Evolutionary conservation across 345 rosid species (phyloP), one percentile per base, ranked within the genome.

Genomic region (Carallia pectinifolia): DNA sequence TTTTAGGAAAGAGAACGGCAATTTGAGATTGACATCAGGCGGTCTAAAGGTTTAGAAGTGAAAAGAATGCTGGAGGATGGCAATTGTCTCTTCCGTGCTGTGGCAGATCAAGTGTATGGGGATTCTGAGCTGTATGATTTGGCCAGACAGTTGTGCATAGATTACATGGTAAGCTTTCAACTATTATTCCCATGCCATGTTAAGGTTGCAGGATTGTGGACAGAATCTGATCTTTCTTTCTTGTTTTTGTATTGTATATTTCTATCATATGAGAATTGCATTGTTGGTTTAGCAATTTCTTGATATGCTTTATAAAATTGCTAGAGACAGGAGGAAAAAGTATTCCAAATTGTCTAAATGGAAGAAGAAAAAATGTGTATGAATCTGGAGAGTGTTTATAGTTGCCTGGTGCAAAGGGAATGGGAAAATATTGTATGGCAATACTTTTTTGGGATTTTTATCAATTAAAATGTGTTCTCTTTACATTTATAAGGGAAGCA

Each of bases 91-190:
- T 96, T 96, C 52, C 93, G 92, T 55, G 99, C 97, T 78, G 92
- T 92, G 40, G 96, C 97, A 58, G 99, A 96, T 90, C 99, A 96
- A 85, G 98, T 96, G 65, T 86, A 90, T 69, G 99, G 98, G 71
- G 99, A 96, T 78, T 87, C 97, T 54, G 99, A 96, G 68, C 76
- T 65, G 7, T 83, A 90, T 81, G 95, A 89, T 79, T 50, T 78
- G 79, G 81, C 81, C 65, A 81, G 98, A 74, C 98, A 96, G 80
- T 76, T 96, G 98, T 92, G 99, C 87, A 84, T 96, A 64, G 97
- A 96, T 70, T 92, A 96, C 77, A 92, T 96, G 99, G 99, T 96
- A 90, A 67, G 48, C 18, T 15, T 7, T 36, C 54, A 58, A 62
- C 58, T 39, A 48, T 29, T 10, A 8, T 58, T 58, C 10, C 30